Evolutionary conservation across 345 rosid species (phyloP), one percentile per base, ranked within the genome.

Genomic region (Euclidium syriacum): DNA sequence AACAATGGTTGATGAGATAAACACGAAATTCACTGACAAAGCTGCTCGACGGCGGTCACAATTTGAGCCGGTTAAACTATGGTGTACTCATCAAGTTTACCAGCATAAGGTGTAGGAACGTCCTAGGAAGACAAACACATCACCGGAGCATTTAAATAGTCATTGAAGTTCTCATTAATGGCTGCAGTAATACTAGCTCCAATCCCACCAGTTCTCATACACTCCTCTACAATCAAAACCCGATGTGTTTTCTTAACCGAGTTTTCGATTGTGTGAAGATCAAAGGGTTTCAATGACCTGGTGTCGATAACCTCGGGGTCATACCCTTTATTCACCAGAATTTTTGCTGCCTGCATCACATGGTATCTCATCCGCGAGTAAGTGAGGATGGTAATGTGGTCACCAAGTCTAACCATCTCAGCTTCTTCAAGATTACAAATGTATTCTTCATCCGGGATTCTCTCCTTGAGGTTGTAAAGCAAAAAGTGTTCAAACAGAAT

Each of bases 391-490:
- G 95, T 91, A 20, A 86, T 81, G 27, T 92, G 89, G 68, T 89
- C 95, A 1, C 96, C 96, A 0, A 94, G 91, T 80, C 98, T 83
- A 6, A 92, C 96, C 96, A 89, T 83, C 79, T 92, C 98, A 9
- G 96, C 96, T 65, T 92, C 98, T 79, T 92, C 95, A 3, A 92
- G 94, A 39, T 84, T 86, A 55, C 91, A 85, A 10, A 89, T 76
- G 16, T 92, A 92, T 3, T 89, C 97, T 70, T 89, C 94, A 7
- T 89, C 97, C 0, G 95, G 98, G 27, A 92, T 89, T 72, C 81
- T 85, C 81, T 90, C 99, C 77, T 94, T 94, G 44, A 94, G 95
- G 74, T 90, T 94, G 85, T 94, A 94, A 41, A 94, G 97, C 78
- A 94, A 78, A 41, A 94, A 97, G 22, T 90, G 99, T 59, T 90